Conservation (phyloP, 2,329 filamentous ascomycete genomes). For the Cylindrodendrum hubeiense region DNA sequence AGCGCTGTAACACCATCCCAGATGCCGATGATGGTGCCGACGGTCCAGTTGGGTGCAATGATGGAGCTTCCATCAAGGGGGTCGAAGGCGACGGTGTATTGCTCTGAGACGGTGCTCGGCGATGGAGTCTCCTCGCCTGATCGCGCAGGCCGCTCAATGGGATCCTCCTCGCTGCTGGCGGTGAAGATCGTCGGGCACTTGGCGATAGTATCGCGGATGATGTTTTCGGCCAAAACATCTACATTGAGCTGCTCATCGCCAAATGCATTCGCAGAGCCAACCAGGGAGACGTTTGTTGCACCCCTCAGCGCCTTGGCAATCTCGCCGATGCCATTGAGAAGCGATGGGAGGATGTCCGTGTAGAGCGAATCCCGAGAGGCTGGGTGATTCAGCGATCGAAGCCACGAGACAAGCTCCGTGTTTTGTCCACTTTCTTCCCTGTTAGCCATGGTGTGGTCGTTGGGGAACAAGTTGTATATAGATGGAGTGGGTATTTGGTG, state of each 20-base stretch:
- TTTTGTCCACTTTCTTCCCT: not conserved
- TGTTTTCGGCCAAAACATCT: constrained; percentile 63
- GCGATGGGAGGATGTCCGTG: constrained; percentile 60
- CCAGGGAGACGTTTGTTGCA: constrained; percentile 60
- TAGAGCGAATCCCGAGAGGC: constrained; percentile 11
- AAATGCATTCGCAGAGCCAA: constrained; percentile 66
- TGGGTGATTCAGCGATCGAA: constrained; percentile 3
- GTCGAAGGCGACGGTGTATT: constrained; percentile 72
- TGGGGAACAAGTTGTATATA: not conserved
- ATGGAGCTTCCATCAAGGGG: constrained; percentile 74
- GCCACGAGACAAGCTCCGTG: constrained; percentile 21
- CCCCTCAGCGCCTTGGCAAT: constrained; percentile 59
- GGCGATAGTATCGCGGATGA: constrained; percentile 59
- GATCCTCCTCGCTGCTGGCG: constrained; percentile 72
- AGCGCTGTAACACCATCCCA: constrained; percentile 66
- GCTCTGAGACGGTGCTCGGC: constrained; percentile 46
- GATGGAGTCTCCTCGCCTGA: not conserved
- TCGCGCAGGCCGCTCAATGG: constrained; percentile 57
- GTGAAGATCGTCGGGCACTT: constrained; percentile 59
- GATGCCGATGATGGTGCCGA: constrained; percentile 70
- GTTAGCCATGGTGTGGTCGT: constrained; percentile 4
- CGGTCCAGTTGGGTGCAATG: constrained; percentile 69
- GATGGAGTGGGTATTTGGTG: not conserved
- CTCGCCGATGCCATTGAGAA: constrained; percentile 59
- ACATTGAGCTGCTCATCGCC: constrained; percentile 72